These are phyloP conservation scores for Pseudotulostoma volvatum DNA, from an alignment of 495 filamentous ascomycete species.

Conservation along the genomic window DNA sequence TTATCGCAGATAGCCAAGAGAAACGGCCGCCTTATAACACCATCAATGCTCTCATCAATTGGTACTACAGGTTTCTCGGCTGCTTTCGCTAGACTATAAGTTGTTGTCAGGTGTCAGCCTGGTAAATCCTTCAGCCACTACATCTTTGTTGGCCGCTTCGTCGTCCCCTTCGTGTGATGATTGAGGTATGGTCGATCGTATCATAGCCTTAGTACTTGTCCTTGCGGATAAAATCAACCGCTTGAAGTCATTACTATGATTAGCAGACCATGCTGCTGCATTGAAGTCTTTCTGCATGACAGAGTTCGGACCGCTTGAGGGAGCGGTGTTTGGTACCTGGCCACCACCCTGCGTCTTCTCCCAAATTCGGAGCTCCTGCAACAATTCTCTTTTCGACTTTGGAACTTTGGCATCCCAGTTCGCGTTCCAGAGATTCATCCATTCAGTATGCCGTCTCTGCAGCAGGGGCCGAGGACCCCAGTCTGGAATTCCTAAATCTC, in stretches of 20 bases:
- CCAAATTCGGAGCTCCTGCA: conserved; percentile 69
- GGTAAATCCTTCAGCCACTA: no score
- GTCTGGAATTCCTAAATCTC: conserved; percentile 65
- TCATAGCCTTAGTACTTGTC: conserved; percentile 19
- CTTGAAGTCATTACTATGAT: conserved; percentile 57
- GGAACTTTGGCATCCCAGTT: conserved; percentile 74
- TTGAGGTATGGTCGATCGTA: conserved; percentile 18
- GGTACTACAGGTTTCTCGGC: no score
- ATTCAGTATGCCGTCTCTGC: conserved; percentile 74
- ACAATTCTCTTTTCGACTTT: conserved; percentile 49
- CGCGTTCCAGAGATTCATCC: conserved; percentile 90
- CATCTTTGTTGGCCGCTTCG: no score
- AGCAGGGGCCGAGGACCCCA: conserved; percentile 48
- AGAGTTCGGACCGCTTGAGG: conserved; percentile 14
- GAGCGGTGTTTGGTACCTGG: conserved; percentile 8
- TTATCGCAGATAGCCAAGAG: no score
- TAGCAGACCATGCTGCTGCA: conserved; percentile 53
- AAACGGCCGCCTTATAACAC: no score
- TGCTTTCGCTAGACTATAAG: no score
- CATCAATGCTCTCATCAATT: no score
- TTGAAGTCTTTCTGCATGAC: conserved; percentile 76
- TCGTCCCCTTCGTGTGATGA: conserved; percentile 1
- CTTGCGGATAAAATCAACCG: conserved; percentile 58
- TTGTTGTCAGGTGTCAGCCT: no score
- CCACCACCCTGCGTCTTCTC: conserved; percentile 51